phyloP scores from a whole-genome alignment of 2,329 filamentous ascomycete genomes.

The Fusarium paranaense region DNA sequence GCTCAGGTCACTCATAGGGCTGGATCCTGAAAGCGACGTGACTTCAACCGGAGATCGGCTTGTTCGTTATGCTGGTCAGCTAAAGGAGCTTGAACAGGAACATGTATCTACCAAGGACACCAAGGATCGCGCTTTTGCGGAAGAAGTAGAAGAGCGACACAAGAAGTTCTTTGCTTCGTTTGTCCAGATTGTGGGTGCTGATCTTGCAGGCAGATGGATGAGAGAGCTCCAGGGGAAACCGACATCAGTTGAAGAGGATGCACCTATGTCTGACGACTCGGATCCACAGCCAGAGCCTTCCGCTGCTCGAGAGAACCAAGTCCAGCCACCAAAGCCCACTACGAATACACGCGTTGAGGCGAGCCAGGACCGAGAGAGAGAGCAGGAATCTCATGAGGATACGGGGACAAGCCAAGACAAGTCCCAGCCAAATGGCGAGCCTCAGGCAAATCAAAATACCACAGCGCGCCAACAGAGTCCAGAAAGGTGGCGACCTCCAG shows the following conservation, averaged over 20 bases:
- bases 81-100: not conserved
- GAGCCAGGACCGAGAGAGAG: no score
- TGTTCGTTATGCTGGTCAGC: not conserved
- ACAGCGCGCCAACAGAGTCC: not conserved
- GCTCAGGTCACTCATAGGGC: not conserved
- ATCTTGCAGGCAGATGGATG: not conserved
- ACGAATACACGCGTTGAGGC: not conserved
- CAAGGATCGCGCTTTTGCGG: not conserved
- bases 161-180: not conserved
- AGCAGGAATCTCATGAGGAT: not conserved
- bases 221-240: not conserved
- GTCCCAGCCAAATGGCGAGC: not conserved
- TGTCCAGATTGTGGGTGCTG: not conserved
- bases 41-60: not conserved
- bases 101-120: not conserved
- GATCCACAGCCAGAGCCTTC: not conserved
- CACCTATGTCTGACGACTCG: not conserved
- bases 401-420: not conserved
- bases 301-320: not conserved
- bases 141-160: not conserved
- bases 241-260: not conserved
- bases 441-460: not conserved
- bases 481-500: not conserved
- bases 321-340: not conserved
- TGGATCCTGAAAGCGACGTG: not conserved